Percentiles rank a stretch among this genome's conserved stretches.
Conservation (phyloP, 129 eudicot species). For the Flaveria bidentis region DNA sequence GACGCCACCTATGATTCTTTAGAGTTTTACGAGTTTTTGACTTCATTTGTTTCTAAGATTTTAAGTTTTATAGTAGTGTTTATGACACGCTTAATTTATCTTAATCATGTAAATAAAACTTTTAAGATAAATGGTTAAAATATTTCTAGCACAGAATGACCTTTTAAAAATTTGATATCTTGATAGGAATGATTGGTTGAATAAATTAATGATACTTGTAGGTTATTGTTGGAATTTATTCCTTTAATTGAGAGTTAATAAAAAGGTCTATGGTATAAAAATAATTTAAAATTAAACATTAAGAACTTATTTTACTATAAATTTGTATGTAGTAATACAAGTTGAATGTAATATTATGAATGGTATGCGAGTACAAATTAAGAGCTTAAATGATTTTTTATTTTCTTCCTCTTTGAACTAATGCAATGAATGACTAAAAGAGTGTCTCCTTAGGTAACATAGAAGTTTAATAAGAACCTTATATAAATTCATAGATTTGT, state of each 20-base stretch:
- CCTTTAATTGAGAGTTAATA: constrained; percentile 5
- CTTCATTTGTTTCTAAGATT: neutral
- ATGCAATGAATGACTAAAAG: too few relatives aligned
- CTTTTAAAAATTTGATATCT: neutral
- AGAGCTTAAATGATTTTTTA: neutral
- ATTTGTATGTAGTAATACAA: neutral
- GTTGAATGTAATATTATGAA: neutral
- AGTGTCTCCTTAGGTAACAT: too few relatives aligned
- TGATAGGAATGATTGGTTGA: constrained; percentile 20
- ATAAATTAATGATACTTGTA: constrained; percentile 1
- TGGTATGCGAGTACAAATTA: neutral
- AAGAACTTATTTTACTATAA: neutral
- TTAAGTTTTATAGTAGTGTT: neutral
- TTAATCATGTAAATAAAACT: neutral
- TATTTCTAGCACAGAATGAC: neutral
- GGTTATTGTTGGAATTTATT: constrained; percentile 30
- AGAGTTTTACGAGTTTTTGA: too few relatives aligned
- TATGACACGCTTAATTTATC: neutral
- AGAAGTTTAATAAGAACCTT: too few relatives aligned
- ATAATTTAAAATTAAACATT: neutral
- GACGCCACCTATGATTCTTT: too few relatives aligned
- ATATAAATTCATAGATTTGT: too few relatives aligned
- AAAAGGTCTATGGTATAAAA: neutral
- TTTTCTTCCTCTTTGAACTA: too few relatives aligned
- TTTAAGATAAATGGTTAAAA: neutral